Base-by-base conservation (phyloP, 1,139 yeast genomes). In the Saccharomyces uvarum region DNA sequence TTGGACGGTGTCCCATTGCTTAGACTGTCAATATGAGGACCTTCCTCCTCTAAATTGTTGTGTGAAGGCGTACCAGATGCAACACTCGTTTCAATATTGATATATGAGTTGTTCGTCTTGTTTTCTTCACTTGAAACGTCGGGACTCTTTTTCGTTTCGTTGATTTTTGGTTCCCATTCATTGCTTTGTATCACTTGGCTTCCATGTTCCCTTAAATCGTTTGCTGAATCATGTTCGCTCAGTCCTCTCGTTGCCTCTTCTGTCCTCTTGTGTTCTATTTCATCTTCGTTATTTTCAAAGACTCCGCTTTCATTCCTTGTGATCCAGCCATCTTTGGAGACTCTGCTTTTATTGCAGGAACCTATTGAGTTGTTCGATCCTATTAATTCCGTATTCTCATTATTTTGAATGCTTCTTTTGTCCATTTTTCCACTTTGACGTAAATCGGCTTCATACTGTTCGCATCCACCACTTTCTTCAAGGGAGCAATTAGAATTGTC, bases 11-110 rank as follows among this genome's bases (percentile, higher is more conserved):
- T 56, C 3, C 53, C 59, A 29, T 59, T 60, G 9, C 59, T 60
- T 13, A 59, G 60, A 47, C 58, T 61, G 46, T 62, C 58, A n/a
- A 58, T 50, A 11, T 53, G 51, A 2, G 61, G 57, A 16, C 13
- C 6, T 42, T 55, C 19, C 51, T 53, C 26, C 14, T 11, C 33
- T 21, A 6, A 6, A 19, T 38, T 38, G 11, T 38, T 38, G n/a
- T 7, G 21, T 38, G 44, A 38, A 16, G 44, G 44, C 7, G 44
- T 38, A 19, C 44, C 44, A 19, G 44, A 38, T 16, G 24, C 26
- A 38, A 6, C 44, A 19, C 44, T 16, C 7, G 11, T 19, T 14
- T 14, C 19, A 38, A 38, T 16, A 38, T 38, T 16, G 44, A 9
- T 38, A 11, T 8, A 19, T 9, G 24, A 38, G 24, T 38, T 19